Evolutionary conservation across 208 protist species (phyloP).

Genomic region (Trypanosoma caninum): DNA sequence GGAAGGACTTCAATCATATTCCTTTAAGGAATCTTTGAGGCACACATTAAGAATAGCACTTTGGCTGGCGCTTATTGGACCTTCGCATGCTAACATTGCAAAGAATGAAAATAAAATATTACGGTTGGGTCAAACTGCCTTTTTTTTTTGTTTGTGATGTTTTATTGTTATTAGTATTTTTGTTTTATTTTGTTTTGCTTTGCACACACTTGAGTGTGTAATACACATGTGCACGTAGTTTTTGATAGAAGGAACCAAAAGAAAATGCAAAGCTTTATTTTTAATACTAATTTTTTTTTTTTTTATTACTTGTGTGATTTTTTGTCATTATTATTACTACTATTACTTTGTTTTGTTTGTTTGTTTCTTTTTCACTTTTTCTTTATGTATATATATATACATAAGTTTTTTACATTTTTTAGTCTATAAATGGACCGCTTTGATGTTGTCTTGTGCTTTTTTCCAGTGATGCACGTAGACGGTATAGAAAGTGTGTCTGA

Average conservation of each 20-base stretch:
- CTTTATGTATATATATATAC: constrained; percentile 20
- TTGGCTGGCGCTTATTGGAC: constrained; percentile 60
- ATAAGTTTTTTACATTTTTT: not conserved
- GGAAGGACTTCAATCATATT: constrained; percentile 29
- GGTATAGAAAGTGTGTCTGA: constrained; percentile 12
- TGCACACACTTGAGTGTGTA: no score
- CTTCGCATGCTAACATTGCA: constrained; percentile 25
- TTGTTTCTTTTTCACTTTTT: constrained; percentile 5
- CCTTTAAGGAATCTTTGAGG: constrained; percentile 39
- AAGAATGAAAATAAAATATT: not conserved
- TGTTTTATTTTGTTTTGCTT: no score
- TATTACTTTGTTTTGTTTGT: not conserved
- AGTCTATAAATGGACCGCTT: constrained; percentile 35
- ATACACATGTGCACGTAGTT: no score
- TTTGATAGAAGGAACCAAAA: no score
- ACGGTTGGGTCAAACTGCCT: not conserved
- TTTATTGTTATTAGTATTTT: no score
- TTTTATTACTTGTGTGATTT: not conserved
- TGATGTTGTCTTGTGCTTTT: constrained; percentile 41
- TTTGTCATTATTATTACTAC: not conserved
- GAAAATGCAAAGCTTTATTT: not conserved
- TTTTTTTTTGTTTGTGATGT: constrained; percentile 1
- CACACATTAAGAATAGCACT: constrained; percentile 17
- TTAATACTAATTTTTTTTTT: not conserved
- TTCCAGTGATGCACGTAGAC: constrained; percentile 11